A percentile compares a stretch with the other conserved stretches of the same genome.
These are phyloP conservation scores for Allantophomopsis cytisporea DNA, from an alignment of 2,329 filamentous ascomycete genomes.

Conservation along the genomic window DNA sequence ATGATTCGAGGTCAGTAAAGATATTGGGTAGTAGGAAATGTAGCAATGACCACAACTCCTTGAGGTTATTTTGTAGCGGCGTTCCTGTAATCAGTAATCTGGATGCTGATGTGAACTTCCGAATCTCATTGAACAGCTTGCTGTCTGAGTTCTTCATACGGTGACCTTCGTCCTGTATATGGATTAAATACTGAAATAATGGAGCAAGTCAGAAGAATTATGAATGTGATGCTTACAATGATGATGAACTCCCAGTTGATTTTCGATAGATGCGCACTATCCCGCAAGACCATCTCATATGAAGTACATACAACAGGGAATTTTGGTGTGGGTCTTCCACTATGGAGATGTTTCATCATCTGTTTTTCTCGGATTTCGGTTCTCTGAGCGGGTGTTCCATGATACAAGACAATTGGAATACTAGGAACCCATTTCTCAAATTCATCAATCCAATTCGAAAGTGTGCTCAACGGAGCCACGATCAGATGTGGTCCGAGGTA, in stretches of 20 bases:
- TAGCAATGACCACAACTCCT: slow-evolving; percentile 86
- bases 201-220: background rate
- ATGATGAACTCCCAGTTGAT: slow-evolving; percentile 98
- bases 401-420: slow-evolving; percentile 83
- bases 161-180: slow-evolving; percentile 73
- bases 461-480: slow-evolving; percentile 77
- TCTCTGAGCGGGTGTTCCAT: slow-evolving; percentile 71
- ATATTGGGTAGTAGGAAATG: slow-evolving; percentile 89
- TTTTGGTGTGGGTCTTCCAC: slow-evolving; percentile 39
- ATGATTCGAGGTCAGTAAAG: slow-evolving; percentile 85
- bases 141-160: slow-evolving; percentile 96
- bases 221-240: slow-evolving; percentile 41
- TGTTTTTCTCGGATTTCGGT: slow-evolving; percentile 58
- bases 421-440: slow-evolving; percentile 81
- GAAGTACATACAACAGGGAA: slow-evolving; percentile 92
- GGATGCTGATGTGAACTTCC: slow-evolving; percentile 82
- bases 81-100: slow-evolving; percentile 89
- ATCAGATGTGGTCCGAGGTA: slow-evolving; percentile 82
- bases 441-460: slow-evolving; percentile 93
- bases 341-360: slow-evolving; percentile 56
- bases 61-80: slow-evolving; percentile 87
- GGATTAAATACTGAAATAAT: slow-evolving; percentile 4
- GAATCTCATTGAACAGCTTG: slow-evolving; percentile 75
- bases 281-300: slow-evolving; percentile 91
- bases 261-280: slow-evolving; percentile 65